Evolutionary conservation across 495 filamentous ascomycete species (phyloP), one percentile per base, ranked within the genome.

Genomic region (Penicillium antarcticum): DNA sequence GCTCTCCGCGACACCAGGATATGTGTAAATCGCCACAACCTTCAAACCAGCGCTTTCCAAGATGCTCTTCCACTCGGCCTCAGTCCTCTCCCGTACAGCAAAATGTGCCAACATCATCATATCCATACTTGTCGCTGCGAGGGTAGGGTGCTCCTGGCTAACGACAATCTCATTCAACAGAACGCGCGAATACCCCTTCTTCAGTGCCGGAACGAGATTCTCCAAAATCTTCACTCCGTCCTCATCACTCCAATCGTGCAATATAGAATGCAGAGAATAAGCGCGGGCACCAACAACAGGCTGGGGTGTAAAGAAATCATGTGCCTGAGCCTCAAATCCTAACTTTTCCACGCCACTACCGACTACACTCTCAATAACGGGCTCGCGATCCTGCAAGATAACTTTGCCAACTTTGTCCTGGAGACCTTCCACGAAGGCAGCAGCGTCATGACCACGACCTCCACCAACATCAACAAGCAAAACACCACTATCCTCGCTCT

Each of bases 391-490:
- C 55, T 82, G 75, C 1, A 82, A 56, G 9, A 84, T 59, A 4
- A 83, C 46, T 3, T 59, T 61, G 2, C 78, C 26, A 29, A 29
- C 26, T 7, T 29, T 29, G 5, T 29, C 26, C 8, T 29, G 5
- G 8, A 29, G 26, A 4, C 26, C 26, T 7, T 29, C 5, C 26
- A 29, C 26, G 48, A 84, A 76, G 5, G 57, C 53, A 8, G 60
- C 44, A 0, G 81, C 53, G 44, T 83, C 77, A 38, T 82, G 74
- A 1, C 81, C 81, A 2, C 57, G 37, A 10, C 67, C 68, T 11
- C 79, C 81, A 23, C 71, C 80, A 1, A 83, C 65, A 61, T 85
- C 82, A n/a, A 84, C 78, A 2, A 84, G 53, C 1, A 85, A 57
- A 12, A 72, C 64, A 1, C 62, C 58, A 16, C 64, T 11, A 34